Base-by-base conservation (phyloP, 129 eudicot species). In the Oenanthe sinensis region DNA sequence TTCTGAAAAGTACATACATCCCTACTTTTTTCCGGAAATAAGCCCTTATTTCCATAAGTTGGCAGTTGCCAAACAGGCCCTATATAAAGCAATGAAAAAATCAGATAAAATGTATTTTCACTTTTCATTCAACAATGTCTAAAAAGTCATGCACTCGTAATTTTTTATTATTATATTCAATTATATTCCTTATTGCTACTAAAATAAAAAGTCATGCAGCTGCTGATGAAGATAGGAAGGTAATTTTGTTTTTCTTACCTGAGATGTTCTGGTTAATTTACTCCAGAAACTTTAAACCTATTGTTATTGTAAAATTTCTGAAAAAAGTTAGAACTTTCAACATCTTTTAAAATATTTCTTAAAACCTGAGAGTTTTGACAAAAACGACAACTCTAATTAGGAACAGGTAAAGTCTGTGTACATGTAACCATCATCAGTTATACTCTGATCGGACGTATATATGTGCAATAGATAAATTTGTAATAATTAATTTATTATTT, bases 191-290 rank as follows among this genome's bases (percentile, higher is more conserved):
- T 14, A 63, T 14, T 28, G 2, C 19, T 15, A 4, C 39, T 26
- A 12, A 28, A 39, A 63, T 26, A 9, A 26, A 12, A 28, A 3
- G 16, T 63, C 5, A 28, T 63, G 71, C 40, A 63, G 10, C 16
- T 63, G 71, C 36, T 63, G 39, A 63, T 63, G 71, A 63, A 63
- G 39, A 63, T 28, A 63, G 71, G 39, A 63, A 63, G 71, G 71
- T 63, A 26, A 7, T 8, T 24, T 2, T n/a, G 6, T 3, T 62
- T 62, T 62, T 16, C 17, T 54, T 17, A 6, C 62, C 24, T 6
- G 26, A 19, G 6, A 1, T 19, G 26, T 24, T 55, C 62, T 54
- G n/a, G 26, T 54, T 19, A 20, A 19, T 19, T 7, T 20, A 55
- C 24, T 55, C 4, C 9, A 55, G 63, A 22, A 55, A 55, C 13